A percentile compares a stretch with the other conserved stretches of the same genome.
phyloP scores from a whole-genome alignment of 1,284 basidiomycete species.

The Ustilago loliicola region DNA sequence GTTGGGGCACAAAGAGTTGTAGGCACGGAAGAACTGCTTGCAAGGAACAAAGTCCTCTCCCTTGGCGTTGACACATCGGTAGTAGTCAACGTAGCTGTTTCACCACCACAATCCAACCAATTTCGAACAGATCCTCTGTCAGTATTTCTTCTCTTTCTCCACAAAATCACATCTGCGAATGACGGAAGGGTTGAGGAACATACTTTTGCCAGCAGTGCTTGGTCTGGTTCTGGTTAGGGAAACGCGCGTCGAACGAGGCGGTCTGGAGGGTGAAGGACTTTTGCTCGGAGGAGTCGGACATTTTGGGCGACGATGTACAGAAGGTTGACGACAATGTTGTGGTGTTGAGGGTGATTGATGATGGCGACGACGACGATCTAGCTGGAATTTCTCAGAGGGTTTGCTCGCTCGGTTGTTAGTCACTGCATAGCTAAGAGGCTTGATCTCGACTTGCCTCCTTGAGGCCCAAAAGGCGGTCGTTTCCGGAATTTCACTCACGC shows the following conservation, averaged over 20 bases:
- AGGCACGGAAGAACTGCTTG: conserved; percentile 98
- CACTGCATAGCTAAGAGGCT: conserved; percentile 13
- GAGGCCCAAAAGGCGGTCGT: conserved; percentile 23
- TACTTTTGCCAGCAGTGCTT: conserved; percentile 71
- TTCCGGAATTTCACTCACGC: conserved; percentile 36
- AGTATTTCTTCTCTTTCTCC: neutral
- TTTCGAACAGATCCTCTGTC: neutral
- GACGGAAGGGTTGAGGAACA: conserved; percentile 15
- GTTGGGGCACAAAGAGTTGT: conserved; percentile 94
- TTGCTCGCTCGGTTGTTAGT: neutral
- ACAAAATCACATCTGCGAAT: neutral
- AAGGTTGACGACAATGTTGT: no score
- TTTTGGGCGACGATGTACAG: conserved; percentile 23
- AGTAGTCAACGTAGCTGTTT: conserved; percentile 77
- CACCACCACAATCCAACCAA: neutral
- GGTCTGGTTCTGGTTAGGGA: conserved; percentile 71
- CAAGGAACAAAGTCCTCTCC: conserved; percentile 97
- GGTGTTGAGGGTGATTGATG: conserved; percentile 13
- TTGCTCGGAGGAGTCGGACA: conserved; percentile 51
- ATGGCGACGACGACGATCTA: conserved; percentile 5
- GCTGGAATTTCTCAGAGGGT: conserved; percentile 20
- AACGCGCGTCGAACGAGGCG: conserved; percentile 68
- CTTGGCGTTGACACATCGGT: conserved; percentile 96
- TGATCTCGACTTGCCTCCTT: conserved; percentile 27
- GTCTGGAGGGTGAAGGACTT: conserved; percentile 68